Conservation (phyloP, 2,329 filamentous ascomycete genomes). For the Talaromyces pinophilus region DNA sequence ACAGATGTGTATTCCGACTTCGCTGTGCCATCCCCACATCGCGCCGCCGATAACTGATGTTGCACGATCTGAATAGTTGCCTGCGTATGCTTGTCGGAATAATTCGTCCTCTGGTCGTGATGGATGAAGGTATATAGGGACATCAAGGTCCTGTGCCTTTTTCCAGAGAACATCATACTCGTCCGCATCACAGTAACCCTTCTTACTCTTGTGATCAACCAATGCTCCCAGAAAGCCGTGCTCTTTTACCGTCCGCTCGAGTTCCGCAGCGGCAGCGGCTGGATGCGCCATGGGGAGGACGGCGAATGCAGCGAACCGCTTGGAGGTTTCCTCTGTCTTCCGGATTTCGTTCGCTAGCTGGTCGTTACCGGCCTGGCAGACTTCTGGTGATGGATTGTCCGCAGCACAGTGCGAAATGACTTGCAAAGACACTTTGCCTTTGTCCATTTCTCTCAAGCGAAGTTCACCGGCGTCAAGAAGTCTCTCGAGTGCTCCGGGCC, state of each 20-base stretch:
- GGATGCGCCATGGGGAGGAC: neutral
- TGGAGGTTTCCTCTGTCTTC: neutral
- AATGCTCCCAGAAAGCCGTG: neutral
- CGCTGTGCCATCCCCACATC: slow-evolving; percentile 11
- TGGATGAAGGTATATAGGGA: neutral
- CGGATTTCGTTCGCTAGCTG: neutral
- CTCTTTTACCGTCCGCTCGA: neutral
- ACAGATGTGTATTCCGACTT: slow-evolving; percentile 5
- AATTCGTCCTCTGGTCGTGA: neutral
- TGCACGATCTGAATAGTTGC: neutral
- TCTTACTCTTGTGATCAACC: neutral
- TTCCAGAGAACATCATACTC: neutral
- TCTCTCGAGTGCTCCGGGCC: neutral
- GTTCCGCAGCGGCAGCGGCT: neutral
- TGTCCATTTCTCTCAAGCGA: neutral
- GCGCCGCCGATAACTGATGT: slow-evolving; percentile 3
- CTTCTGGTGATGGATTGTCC: neutral
- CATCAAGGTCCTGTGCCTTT: neutral
- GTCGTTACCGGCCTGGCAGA: neutral
- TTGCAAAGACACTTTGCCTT: neutral
- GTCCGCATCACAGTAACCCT: neutral
- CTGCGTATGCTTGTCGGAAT: neutral
- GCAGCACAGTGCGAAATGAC: neutral
- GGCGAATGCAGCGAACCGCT: neutral
- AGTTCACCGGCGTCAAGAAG: neutral